phyloP scores from a whole-genome alignment of 257 asterid species.

The Coffea canephora region DNA sequence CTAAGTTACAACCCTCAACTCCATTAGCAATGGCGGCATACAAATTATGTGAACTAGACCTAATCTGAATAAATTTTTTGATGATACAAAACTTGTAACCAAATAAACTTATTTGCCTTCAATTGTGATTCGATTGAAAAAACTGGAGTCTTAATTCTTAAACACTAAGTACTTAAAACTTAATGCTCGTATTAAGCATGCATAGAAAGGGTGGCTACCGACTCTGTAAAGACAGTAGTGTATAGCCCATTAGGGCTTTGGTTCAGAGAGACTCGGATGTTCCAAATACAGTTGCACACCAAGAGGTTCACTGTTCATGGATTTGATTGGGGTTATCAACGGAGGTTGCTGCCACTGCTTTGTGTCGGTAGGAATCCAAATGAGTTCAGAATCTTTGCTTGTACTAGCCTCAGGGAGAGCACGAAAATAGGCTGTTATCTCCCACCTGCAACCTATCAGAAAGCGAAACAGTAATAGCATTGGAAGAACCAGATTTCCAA shows the following conservation, averaged over 20 bases:
- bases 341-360: conserved; percentile 90
- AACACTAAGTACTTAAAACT: neutral
- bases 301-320: conserved; percentile 82
- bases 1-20: neutral
- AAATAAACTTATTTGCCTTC: neutral
- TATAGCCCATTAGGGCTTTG: conserved; percentile 18
- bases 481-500: neutral
- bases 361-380: conserved; percentile 79
- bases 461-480: neutral
- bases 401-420: conserved; percentile 55
- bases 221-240: neutral
- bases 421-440: conserved; percentile 70
- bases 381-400: conserved; percentile 50
- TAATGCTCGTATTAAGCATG: neutral
- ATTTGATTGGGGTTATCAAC: conserved; percentile 69
- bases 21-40: neutral
- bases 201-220: neutral
- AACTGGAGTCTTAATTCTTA: neutral
- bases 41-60: neutral
- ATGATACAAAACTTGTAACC: neutral
- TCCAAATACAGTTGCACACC: conserved; percentile 81
- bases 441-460: conserved; percentile 85
- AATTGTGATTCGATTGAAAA: no score
- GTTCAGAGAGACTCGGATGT: conserved; percentile 56
- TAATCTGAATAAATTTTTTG: neutral